These are phyloP conservation scores for Sclerospora graminicola DNA, from an alignment of 352 stramenopile genomes.

Conservation along the genomic window DNA sequence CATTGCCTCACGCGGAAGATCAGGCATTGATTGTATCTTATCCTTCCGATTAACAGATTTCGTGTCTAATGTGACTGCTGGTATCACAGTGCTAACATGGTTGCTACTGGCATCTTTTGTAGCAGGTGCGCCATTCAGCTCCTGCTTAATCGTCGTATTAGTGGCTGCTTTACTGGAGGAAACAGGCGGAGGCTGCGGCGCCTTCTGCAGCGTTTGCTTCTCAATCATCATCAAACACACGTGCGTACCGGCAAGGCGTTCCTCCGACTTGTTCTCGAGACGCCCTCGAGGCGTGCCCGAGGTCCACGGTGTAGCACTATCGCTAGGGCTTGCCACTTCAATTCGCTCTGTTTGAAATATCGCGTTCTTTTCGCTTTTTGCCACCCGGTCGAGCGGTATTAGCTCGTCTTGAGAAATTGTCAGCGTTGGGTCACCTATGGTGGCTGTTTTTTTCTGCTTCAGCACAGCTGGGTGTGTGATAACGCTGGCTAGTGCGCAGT, in stretches of 20 bases:
- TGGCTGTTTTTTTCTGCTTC: conserved; percentile 18
- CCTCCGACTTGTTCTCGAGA: conserved; percentile 9
- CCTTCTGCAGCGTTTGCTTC: conserved; percentile 22
- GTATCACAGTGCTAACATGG: background rate
- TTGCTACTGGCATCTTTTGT: conserved; percentile 1
- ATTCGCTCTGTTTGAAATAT: conserved; percentile 33
- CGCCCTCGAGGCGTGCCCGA: conserved; percentile 26
- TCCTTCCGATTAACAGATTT: background rate
- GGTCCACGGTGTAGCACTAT: conserved; percentile 33
- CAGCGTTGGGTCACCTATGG: conserved; percentile 35
- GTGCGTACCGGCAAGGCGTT: conserved; percentile 25
- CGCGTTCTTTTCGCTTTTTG: conserved; percentile 16
- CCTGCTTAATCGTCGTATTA: conserved; percentile 13
- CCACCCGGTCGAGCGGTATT: conserved; percentile 20
- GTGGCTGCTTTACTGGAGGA: conserved; percentile 2
- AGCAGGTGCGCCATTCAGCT: background rate
- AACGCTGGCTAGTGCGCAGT: background rate
- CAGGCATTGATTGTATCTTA: conserved; percentile 9
- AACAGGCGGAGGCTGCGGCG: conserved; percentile 1
- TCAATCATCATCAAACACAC: conserved; percentile 67
- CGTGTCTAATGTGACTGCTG: background rate
- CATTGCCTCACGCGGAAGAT: conserved; percentile 43
- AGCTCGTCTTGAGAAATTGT: conserved; percentile 26
- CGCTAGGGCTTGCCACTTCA: conserved; percentile 42
- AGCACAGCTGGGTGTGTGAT: conserved; percentile 4